Conservation (phyloP, 1,284 basidiomycete genomes). For the Melampsora larici-populina region DNA sequence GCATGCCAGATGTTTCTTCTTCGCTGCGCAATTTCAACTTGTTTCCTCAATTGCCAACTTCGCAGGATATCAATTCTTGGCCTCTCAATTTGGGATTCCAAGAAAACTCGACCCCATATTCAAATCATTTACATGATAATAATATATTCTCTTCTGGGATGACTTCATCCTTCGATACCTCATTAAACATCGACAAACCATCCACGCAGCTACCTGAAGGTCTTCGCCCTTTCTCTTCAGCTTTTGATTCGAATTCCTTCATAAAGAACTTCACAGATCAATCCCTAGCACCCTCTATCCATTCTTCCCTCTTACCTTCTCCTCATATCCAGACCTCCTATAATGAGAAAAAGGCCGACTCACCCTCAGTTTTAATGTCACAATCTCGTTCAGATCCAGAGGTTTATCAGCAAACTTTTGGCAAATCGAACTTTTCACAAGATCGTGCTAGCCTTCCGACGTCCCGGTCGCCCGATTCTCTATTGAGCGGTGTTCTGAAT, state of each 20-base stretch:
- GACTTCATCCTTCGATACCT: too few species aligned
- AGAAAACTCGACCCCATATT: neutral
- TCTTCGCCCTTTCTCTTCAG: too few species aligned
- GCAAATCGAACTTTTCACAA: neutral
- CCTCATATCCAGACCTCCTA: neutral
- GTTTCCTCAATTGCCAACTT: neutral
- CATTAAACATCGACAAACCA: too few species aligned
- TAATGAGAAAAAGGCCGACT: neutral
- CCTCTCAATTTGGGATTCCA: neutral
- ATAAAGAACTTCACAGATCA: neutral
- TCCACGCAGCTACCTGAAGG: too few species aligned
- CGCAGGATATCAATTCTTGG: neutral
- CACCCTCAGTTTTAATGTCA: neutral
- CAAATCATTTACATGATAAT: neutral
- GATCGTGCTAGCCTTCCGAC: neutral
- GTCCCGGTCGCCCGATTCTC: neutral
- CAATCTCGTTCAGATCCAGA: slow-evolving; percentile 5
- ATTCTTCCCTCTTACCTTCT: neutral
- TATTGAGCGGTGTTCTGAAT: neutral
- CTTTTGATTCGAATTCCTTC: too few species aligned
- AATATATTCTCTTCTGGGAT: too few species aligned
- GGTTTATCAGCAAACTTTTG: neutral
- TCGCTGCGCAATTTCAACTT: too few species aligned
- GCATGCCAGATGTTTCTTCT: too few species aligned
- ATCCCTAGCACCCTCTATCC: neutral